A percentile compares a stretch with the other conserved stretches of the same genome.
phyloP scores from a whole-genome alignment of 805 yeast species.

The Millerozyma miso region DNA sequence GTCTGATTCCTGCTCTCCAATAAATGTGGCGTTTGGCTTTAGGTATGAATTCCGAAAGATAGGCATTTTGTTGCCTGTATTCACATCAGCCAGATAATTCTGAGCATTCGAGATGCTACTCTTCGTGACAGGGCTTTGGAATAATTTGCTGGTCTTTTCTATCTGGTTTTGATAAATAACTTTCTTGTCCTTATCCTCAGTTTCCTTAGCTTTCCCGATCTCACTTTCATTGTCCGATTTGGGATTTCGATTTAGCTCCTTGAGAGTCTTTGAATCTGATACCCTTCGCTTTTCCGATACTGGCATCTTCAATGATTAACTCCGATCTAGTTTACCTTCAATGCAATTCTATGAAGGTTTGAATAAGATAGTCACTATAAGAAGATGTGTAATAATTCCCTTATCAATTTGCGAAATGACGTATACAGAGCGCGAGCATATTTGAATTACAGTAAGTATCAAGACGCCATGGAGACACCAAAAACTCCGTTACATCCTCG shows the following conservation, averaged over 20 bases:
- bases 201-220: not conserved
- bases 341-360: too few species aligned
- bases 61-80: constrained; percentile 8
- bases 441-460: constrained; percentile 3
- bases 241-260: not conserved
- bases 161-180: not conserved
- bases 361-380: not conserved
- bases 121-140: not conserved
- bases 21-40: constrained; percentile 57
- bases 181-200: not conserved
- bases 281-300: not conserved
- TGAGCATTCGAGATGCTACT: not conserved
- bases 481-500: constrained; percentile 34
- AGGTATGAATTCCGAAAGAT: constrained; percentile 43
- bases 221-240: not conserved
- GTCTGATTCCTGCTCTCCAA: constrained; percentile 71
- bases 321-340: too few species aligned
- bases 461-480: constrained; percentile 17
- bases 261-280: not conserved
- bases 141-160: not conserved
- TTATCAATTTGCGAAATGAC: not conserved
- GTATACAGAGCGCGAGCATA: not conserved
- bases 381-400: not conserved
- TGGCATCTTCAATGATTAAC: constrained; percentile 1
- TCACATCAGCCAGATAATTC: not conserved